Percentiles rank a stretch among this genome's conserved stretches.
Evolutionary conservation across 495 filamentous ascomycete species (phyloP).

Genomic region (Penicillium roqueforti): DNA sequence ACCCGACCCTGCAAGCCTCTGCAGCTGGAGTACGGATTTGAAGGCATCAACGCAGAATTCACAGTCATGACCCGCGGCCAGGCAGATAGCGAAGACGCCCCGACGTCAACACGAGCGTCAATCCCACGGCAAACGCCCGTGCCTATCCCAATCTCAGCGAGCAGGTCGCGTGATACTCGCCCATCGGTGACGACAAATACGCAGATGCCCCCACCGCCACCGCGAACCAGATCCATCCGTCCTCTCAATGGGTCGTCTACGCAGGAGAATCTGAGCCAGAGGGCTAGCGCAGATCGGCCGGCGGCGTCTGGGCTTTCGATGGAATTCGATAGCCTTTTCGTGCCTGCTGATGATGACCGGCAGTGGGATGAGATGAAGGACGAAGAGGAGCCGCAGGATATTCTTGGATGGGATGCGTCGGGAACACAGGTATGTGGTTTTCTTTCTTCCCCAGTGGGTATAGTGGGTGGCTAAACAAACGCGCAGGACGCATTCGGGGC

Average conservation of each 20-base stretch:
- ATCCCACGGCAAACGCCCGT: slow-evolving; percentile 29
- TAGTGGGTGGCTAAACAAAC: slow-evolving; percentile 4
- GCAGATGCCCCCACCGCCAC: slow-evolving; percentile 34
- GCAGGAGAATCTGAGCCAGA: slow-evolving; percentile 23
- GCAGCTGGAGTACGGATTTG: slow-evolving; percentile 70
- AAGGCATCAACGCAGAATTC: slow-evolving; percentile 79
- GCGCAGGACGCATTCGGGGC: slow-evolving; percentile 31
- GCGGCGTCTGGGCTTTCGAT: slow-evolving; percentile 54
- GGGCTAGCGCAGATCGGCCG: slow-evolving; percentile 39
- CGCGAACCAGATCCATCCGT: slow-evolving; percentile 30
- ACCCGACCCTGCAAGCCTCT: slow-evolving; percentile 77
- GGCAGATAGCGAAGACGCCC: slow-evolving; percentile 44
- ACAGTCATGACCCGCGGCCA: slow-evolving; percentile 95
- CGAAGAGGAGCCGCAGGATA: slow-evolving; percentile 67
- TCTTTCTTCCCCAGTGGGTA: background rate
- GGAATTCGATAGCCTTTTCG: slow-evolving; percentile 71
- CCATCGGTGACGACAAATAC: slow-evolving; percentile 12
- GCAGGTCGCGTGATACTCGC: slow-evolving; percentile 12
- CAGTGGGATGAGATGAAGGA: slow-evolving; percentile 79
- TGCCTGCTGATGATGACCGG: slow-evolving; percentile 67
- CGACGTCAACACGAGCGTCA: slow-evolving; percentile 27
- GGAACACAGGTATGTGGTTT: slow-evolving; percentile 41
- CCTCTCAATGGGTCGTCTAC: slow-evolving; percentile 37
- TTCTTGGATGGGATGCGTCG: slow-evolving; percentile 77
- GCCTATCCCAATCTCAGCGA: slow-evolving; percentile 18